phyloP scores from a whole-genome alignment of 345 rosid species.

The Aquilaria sinensis region DNA sequence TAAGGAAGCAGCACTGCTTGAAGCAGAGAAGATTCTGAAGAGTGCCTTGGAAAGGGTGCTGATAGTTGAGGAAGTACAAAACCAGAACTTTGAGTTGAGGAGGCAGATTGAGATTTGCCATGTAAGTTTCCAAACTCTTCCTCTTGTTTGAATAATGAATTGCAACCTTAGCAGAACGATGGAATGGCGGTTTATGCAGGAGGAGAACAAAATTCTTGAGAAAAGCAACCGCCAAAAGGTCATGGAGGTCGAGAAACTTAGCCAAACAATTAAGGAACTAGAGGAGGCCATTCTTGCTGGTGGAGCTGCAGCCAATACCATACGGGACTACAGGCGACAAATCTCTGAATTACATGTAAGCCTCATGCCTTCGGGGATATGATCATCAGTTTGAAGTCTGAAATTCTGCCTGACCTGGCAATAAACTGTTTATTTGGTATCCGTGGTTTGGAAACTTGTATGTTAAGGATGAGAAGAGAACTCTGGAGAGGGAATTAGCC shows the following conservation, averaged over 20 bases:
- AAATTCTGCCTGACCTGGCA: neutral
- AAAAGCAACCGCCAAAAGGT: slow-evolving; percentile 92
- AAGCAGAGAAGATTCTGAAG: slow-evolving; percentile 77
- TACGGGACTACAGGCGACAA: slow-evolving; percentile 65
- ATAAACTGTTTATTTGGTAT: no score
- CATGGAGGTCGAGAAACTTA: slow-evolving; percentile 79
- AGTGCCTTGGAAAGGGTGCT: slow-evolving; percentile 94
- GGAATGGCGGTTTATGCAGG: slow-evolving; percentile 28
- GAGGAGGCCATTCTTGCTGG: slow-evolving; percentile 85
- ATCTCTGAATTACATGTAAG: slow-evolving; percentile 71
- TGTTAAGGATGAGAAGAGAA: slow-evolving; percentile 81
- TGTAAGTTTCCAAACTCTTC: slow-evolving; percentile 23
- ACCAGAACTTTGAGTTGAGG: slow-evolving; percentile 78
- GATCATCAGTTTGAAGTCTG: neutral
- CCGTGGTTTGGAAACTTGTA: neutral
- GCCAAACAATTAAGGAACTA: slow-evolving; percentile 68
- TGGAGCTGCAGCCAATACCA: slow-evolving; percentile 77
- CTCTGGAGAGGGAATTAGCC: slow-evolving; percentile 91
- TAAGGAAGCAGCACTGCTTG: slow-evolving; percentile 76
- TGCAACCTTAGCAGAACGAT: neutral
- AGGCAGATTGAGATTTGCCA: slow-evolving; percentile 87
- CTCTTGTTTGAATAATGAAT: neutral
- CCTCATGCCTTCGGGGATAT: slow-evolving; percentile 3
- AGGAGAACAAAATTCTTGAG: slow-evolving; percentile 88
- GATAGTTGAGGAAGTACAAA: slow-evolving; percentile 92